Evolutionary conservation across 768 basidiomycete species (phyloP), one percentile per base, ranked within the genome.

Genomic region (Lanmaoa pseudosensibilis): DNA sequence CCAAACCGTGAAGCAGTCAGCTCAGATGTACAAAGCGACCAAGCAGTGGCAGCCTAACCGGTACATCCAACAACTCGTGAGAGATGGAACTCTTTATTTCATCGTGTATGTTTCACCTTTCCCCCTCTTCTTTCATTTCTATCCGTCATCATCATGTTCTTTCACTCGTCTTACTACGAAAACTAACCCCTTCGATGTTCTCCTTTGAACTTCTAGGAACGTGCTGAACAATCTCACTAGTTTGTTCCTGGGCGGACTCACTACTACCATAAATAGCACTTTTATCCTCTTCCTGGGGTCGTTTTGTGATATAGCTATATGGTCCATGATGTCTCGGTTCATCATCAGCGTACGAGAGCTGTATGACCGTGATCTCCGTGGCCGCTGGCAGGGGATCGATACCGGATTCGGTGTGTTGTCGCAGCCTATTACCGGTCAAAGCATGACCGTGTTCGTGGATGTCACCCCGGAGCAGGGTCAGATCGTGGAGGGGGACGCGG

Each of bases 341-440:
- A 44, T 56, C 27, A 33, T 56, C 12, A 40, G 38, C n/a, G 11
- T 56, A 10, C 50, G 55, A 25, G 50, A 38, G 27, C 18, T 46
- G 21, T 27, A 27, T 19, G 12, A 32, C 18, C 30, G 32, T 3
- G 23, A 27, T 18, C 19, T 13, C 18, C 27, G 8, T 16, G 45
- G 30, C 11, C n/a, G 27, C 4, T 11, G 16, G 11, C 36, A 46
- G 4, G 37, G 52, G 25, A 46, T 55, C 3, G 54, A 55, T 12
- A 30, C 12, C 11, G 54, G 47, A 40, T 49, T 49, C 6, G 54
- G 54, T 37, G 6, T 37, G 36, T 37, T 37, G 16, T 37, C 36
- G 2, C 36, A 37, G 18, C 36, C 16, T 2, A 16, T 15, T 38
- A 2, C 47, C 34, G 18, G 13, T 13, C 12, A 25, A 50, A 38